phyloP scores from a whole-genome alignment of 495 filamentous ascomycete genomes.

The Penicillium coffeae region DNA sequence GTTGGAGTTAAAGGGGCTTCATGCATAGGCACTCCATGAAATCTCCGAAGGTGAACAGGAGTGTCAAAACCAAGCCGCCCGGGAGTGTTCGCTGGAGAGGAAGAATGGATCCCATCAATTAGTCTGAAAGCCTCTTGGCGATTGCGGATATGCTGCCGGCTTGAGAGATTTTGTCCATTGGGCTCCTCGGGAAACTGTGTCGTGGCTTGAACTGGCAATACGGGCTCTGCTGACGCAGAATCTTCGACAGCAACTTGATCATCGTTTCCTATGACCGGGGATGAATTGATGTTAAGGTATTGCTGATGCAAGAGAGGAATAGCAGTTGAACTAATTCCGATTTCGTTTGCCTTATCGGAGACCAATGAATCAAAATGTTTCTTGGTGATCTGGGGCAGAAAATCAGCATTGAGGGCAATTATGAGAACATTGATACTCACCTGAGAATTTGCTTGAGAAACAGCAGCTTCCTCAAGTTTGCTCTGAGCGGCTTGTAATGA shows the following conservation, averaged over 20 bases:
- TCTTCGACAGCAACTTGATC: slow-evolving; percentile 1
- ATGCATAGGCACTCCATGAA: slow-evolving; percentile 16
- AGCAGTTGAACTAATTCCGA: no score
- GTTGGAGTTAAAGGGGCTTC: slow-evolving; percentile 47
- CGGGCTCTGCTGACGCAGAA: slow-evolving; percentile 11
- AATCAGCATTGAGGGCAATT: no score
- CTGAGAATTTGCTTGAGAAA: no score
- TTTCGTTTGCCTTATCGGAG: no score
- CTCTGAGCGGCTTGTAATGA: slow-evolving; percentile 46
- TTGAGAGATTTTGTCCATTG: not conserved
- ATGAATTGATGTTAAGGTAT: slow-evolving; percentile 14
- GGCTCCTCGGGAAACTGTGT: slow-evolving; percentile 1
- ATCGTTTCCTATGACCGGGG: slow-evolving; percentile 18
- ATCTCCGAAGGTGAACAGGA: slow-evolving; percentile 26
- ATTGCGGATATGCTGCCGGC: slow-evolving; percentile 29
- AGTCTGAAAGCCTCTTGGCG: slow-evolving; percentile 58
- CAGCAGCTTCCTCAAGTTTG: slow-evolving; percentile 49
- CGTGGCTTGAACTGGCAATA: slow-evolving; percentile 7
- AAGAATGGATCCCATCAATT: slow-evolving; percentile 67
- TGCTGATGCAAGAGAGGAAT: not conserved
- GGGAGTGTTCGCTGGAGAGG: slow-evolving; percentile 39
- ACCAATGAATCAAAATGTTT: no score
- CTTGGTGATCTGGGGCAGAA: no score
- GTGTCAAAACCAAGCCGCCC: slow-evolving; percentile 36
- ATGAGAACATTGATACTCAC: no score